phyloP scores from a whole-genome alignment of 345 rosid species.

The Boechera retrofracta region DNA sequence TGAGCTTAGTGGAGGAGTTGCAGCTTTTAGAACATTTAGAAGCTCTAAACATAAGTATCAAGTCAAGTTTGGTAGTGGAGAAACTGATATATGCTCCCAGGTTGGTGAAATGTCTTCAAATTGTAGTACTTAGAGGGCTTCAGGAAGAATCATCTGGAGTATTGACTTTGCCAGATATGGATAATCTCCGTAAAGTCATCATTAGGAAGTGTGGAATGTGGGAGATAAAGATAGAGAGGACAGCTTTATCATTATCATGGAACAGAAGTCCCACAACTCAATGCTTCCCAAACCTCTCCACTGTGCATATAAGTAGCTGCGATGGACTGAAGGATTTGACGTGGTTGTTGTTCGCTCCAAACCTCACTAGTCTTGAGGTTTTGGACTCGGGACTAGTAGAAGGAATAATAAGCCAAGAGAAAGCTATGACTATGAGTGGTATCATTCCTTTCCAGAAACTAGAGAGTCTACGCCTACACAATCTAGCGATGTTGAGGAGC shows the following conservation, averaged over 20 bases:
- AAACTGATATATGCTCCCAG: background rate
- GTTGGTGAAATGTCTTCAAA: slow-evolving; percentile 4
- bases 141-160: background rate
- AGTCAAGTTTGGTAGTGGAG: background rate
- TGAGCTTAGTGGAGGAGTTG: slow-evolving; percentile 22
- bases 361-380: background rate
- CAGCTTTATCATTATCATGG: background rate
- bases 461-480: background rate
- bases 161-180: slow-evolving; percentile 21
- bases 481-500: background rate
- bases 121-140: background rate
- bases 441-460: slow-evolving; percentile 24
- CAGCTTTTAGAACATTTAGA: slow-evolving; percentile 20
- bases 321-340: slow-evolving; percentile 30
- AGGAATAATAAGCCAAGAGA: slow-evolving; percentile 9
- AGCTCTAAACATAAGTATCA: background rate
- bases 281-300: slow-evolving; percentile 10
- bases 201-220: background rate
- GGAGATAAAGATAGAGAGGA: slow-evolving; percentile 25
- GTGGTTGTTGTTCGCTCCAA: slow-evolving; percentile 32
- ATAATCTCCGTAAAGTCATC: background rate
- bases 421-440: background rate
- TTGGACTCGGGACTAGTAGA: background rate
- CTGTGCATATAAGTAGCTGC: background rate
- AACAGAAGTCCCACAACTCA: background rate